Evolutionary conservation across 306 rosid genomes (phyloP), one percentile per base, ranked within the genome.

Genomic region (Pyrus betulifolia): DNA sequence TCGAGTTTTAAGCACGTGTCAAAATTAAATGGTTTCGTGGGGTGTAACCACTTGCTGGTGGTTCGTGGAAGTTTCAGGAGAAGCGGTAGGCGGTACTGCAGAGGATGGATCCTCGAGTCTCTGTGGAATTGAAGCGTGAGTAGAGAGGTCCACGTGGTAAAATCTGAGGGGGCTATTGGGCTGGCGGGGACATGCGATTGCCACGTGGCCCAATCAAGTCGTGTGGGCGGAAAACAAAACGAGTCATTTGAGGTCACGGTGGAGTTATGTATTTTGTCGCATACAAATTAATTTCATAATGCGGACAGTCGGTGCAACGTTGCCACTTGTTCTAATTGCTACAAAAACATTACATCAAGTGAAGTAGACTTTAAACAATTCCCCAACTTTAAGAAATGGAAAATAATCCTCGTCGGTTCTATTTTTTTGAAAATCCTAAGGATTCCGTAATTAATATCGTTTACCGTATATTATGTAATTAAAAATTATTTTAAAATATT

Each of bases 391-490:
- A 30, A 30, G 31, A 30, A 30, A 30, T 30, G 31, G 31, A 30
- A 30, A 30, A 28, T 2, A 3, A 28, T 28, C 3, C 3, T 27
- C 2, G 28, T 27, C 28, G 28, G 3, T 3, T 30, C 4, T 4
- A 30, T 30, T 4, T 4, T 4, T 30, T 0, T 30, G 0, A 4
- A 4, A 4, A 4, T 30, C 5, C 1, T 30, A 4, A 30, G 1
- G 1, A 31, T 31, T 0, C 0, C 1, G 35, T 31, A 31, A 31
- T 31, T 0, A 0, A 0, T 5, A 31, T 4, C 1, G 7, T 33
- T 4, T 0, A 31, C 4, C 1, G 0, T 31, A 4, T 5, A 31
- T 4, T 31, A 4, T 30, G 0, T 0, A 0, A 4, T 30, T 0
- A 31, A 0, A 31, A 31, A 31, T 31, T 31, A 31, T 31, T 31